These are phyloP conservation scores for Nicotiana obtusifolia DNA, from an alignment of 257 asterid genomes.

Conservation along the genomic window DNA sequence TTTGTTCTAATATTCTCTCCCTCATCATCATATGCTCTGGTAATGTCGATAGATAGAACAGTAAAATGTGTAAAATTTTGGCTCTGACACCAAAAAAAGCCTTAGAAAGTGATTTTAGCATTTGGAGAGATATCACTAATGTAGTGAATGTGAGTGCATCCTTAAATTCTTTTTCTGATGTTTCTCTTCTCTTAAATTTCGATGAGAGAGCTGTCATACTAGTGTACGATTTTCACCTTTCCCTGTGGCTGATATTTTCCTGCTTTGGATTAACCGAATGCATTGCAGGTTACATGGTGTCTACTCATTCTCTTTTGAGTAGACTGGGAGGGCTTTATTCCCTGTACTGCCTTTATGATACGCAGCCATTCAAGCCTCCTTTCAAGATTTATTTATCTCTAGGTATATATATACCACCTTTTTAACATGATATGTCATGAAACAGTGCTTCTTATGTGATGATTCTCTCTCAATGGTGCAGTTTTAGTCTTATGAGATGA, in stretches of 20 bases:
- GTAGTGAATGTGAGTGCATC: too few species aligned
- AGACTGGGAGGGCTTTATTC: constrained; percentile 84
- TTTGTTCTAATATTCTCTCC: background rate
- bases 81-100: background rate
- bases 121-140: too few species aligned
- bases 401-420: constrained; percentile 31
- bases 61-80: background rate
- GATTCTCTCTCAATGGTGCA: background rate
- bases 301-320: constrained; percentile 42
- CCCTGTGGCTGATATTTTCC: background rate
- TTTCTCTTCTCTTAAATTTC: background rate
- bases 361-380: constrained; percentile 81
- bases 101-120: too few species aligned
- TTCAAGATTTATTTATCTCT: constrained; percentile 69
- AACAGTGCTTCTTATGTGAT: background rate
- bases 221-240: background rate
- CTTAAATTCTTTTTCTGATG: background rate
- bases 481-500: background rate
- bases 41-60: too few species aligned
- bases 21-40: background rate
- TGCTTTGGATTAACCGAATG: background rate
- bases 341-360: constrained; percentile 66
- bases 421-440: background rate
- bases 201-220: background rate
- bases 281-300: constrained; percentile 53